A percentile compares a stretch with the other conserved stretches of the same genome.
Conservation (phyloP, 352 stramenopile genomes). For the Peronosclerospora sorghi region DNA sequence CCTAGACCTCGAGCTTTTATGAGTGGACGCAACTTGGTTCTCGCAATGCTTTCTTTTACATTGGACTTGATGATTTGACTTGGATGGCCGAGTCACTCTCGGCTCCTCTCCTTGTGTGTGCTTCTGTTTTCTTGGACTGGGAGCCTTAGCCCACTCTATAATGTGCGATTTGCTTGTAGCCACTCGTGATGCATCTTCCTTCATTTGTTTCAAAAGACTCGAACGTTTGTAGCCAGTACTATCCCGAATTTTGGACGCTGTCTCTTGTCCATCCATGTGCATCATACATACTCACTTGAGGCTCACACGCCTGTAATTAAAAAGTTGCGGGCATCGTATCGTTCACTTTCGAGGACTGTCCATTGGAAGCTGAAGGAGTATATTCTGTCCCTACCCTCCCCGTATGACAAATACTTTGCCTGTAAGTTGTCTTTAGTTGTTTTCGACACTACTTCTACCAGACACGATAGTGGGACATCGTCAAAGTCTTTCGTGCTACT, state of each 20-base stretch:
- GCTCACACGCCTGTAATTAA: constrained; percentile 28
- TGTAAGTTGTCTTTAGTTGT: constrained; percentile 6
- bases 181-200: constrained; percentile 28
- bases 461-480: constrained; percentile 11
- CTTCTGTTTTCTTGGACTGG: constrained; percentile 38
- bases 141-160: constrained; percentile 33
- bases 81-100: neutral
- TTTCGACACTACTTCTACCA: constrained; percentile 18
- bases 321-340: constrained; percentile 4
- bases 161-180: constrained; percentile 26
- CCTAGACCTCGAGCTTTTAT: constrained; percentile 14
- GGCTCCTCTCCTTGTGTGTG: constrained; percentile 5
- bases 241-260: constrained; percentile 18
- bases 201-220: constrained; percentile 40
- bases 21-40: constrained; percentile 7
- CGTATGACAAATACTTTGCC: constrained; percentile 40
- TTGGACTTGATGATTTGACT: neutral
- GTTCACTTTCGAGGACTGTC: constrained; percentile 3
- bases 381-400: constrained; percentile 3
- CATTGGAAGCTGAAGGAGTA: constrained; percentile 1
- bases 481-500: too few species aligned
- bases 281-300: constrained; percentile 50
- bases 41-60: constrained; percentile 7
- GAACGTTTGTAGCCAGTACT: constrained; percentile 35
- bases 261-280: constrained; percentile 34